Evolutionary conservation across 176 grass and related monocot species (phyloP).

Genomic region (Juncus inflexus): DNA sequence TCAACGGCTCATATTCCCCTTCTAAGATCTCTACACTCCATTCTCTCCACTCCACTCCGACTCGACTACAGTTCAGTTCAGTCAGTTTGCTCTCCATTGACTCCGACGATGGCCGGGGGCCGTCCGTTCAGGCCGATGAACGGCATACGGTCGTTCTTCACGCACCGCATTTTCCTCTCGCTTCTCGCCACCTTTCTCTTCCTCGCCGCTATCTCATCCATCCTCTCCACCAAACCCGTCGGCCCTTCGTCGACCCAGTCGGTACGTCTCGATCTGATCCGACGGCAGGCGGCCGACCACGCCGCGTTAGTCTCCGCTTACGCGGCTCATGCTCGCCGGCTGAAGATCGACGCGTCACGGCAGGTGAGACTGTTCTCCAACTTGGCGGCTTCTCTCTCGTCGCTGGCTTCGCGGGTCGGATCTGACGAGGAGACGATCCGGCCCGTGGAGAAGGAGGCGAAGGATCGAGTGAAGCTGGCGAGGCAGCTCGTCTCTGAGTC

Average conservation of each 20-base stretch:
- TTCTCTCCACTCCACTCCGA: no score
- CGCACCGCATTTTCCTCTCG: slow-evolving; percentile 44
- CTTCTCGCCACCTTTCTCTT: slow-evolving; percentile 47
- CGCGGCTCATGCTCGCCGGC: slow-evolving; percentile 58
- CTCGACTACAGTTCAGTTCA: no score
- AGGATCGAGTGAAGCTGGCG: slow-evolving; percentile 67
- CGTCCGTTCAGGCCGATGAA: slow-evolving; percentile 40
- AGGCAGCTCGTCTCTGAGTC: slow-evolving; percentile 58
- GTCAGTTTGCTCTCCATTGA: not conserved
- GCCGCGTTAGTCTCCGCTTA: slow-evolving; percentile 70
- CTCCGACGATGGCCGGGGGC: slow-evolving; percentile 50
- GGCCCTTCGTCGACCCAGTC: not conserved
- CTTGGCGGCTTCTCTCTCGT: slow-evolving; percentile 44
- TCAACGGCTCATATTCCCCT: no score
- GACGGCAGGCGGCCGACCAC: slow-evolving; percentile 68
- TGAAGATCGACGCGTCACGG: slow-evolving; percentile 58
- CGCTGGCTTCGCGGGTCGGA: slow-evolving; percentile 32
- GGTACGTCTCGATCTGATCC: slow-evolving; percentile 46
- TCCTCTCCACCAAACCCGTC: slow-evolving; percentile 33
- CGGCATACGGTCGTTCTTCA: slow-evolving; percentile 23
- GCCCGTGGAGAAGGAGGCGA: slow-evolving; percentile 70
- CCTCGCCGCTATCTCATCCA: slow-evolving; percentile 37
- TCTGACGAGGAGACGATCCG: slow-evolving; percentile 43
- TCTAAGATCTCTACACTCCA: no score
- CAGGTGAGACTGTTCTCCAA: slow-evolving; percentile 61